Evolutionary conservation across 805 yeast species (phyloP).

Genomic region (Candida wancherniae): DNA sequence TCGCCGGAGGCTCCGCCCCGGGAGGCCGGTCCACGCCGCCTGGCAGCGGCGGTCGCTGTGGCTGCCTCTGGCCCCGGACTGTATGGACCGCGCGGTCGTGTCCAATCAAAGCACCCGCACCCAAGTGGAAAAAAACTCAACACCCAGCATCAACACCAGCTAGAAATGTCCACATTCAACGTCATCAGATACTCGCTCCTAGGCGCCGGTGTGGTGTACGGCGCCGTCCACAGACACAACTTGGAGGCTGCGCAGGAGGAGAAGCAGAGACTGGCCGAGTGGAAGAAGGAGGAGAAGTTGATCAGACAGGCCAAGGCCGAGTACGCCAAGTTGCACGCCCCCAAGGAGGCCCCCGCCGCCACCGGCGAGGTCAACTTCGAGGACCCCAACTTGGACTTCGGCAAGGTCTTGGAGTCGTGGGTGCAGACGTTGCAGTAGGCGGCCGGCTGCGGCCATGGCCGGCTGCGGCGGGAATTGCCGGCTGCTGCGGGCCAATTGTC

Average conservation of each 20-base stretch:
- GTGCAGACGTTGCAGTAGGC: conserved; percentile 48
- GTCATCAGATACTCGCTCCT: conserved; percentile 91
- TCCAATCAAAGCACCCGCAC: conserved; percentile 12
- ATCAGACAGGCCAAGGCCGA: conserved; percentile 87
- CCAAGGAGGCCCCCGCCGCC: conserved; percentile 38
- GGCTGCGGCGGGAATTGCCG: no score
- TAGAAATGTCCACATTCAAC: conserved; percentile 42
- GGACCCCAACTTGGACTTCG: conserved; percentile 88
- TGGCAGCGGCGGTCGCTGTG: no score
- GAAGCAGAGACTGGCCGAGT: conserved; percentile 54
- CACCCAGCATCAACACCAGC: conserved; percentile 2
- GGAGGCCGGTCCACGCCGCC: no score
- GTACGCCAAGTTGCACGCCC: conserved; percentile 52
- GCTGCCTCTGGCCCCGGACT: neutral
- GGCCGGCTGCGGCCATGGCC: no score
- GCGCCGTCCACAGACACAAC: conserved; percentile 75
- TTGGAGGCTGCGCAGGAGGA: conserved; percentile 58
- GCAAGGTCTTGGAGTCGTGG: conserved; percentile 58
- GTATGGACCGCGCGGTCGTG: conserved; percentile 4
- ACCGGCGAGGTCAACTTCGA: conserved; percentile 57
- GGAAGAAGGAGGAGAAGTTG: conserved; percentile 63
- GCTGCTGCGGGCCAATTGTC: no score
- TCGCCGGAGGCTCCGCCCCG: no score
- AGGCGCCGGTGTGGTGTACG: conserved; percentile 84
- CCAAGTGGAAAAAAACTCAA: conserved; percentile 1